Conservation (phyloP, 1,139 yeast species). For the Eremothecium sinecaudum region DNA sequence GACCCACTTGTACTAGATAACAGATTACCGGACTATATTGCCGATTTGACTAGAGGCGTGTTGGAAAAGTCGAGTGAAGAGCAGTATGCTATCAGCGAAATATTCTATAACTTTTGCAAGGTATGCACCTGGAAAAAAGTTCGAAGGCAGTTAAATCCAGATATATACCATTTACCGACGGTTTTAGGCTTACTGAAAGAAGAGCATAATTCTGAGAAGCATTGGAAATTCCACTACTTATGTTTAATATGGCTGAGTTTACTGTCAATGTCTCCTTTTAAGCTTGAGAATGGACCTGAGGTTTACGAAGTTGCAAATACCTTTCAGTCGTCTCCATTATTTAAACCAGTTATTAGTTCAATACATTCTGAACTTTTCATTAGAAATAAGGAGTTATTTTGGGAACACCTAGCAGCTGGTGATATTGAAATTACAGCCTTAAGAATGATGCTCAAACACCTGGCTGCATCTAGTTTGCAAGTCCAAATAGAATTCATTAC, state of each 20-base stretch:
- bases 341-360: conserved; percentile 30
- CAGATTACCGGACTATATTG: conserved; percentile 33
- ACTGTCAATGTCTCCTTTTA: conserved; percentile 63
- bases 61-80: conserved; percentile 10
- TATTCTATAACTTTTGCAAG: conserved; percentile 53
- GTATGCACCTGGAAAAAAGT: conserved; percentile 58
- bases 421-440: conserved; percentile 13
- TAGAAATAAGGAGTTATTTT: conserved; percentile 19
- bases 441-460: conserved; percentile 9
- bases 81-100: conserved; percentile 19
- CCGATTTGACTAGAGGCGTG: conserved; percentile 30
- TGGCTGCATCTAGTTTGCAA: conserved; percentile 6
- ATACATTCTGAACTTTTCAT: conserved; percentile 27
- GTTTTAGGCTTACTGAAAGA: conserved; percentile 28
- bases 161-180: conserved; percentile 41
- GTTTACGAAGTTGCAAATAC: conserved; percentile 33
- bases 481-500: background rate
- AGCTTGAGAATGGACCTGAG: conserved; percentile 34
- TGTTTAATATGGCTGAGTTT: conserved; percentile 68
- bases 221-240: conserved; percentile 52
- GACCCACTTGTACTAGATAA: conserved; percentile 46
- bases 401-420: background rate
- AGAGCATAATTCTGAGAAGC: conserved; percentile 13
- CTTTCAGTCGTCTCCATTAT: conserved; percentile 40
- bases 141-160: conserved; percentile 49